Conservation (phyloP, 139 green algal genomes). For the Micromonas commoda region DNA sequence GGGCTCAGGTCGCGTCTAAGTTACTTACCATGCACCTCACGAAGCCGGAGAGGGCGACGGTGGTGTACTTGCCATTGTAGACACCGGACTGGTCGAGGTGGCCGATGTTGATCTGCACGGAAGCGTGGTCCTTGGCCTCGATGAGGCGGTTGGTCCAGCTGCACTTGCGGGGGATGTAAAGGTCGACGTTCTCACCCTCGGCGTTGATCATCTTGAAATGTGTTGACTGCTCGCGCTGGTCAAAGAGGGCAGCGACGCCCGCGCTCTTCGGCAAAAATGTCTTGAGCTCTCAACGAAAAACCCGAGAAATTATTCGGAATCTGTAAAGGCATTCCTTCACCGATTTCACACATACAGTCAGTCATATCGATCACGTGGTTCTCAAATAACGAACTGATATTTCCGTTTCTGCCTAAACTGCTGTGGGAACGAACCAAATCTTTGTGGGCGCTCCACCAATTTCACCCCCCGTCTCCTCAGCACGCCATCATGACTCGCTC, state of each 20-base stretch:
- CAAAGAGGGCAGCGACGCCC: not conserved
- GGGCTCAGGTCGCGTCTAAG: not conserved
- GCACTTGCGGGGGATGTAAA: constrained; percentile 99
- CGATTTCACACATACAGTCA: no score
- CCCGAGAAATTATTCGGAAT: no score
- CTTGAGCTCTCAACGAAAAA: no score
- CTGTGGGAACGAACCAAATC: no score
- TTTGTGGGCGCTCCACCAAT: not conserved
- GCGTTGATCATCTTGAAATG: constrained; percentile 79
- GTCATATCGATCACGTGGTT: no score
- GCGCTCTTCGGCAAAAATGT: not conserved
- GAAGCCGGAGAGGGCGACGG: constrained; percentile 85
- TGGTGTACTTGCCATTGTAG: constrained; percentile 88
- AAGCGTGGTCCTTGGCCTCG: constrained; percentile 93
- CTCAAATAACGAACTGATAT: no score
- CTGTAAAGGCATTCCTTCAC: no score
- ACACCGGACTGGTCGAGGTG: constrained; percentile 93
- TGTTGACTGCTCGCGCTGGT: not conserved
- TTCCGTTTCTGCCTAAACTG: no score
- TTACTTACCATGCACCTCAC: constrained; percentile 68
- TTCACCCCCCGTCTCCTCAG: not conserved
- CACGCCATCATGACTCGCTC: not conserved
- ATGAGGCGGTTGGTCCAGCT: constrained; percentile 99
- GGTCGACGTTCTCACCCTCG: constrained; percentile 84
- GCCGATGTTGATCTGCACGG: constrained; percentile 97